Evolutionary conservation across 768 basidiomycete genomes (phyloP), one percentile per base, ranked within the genome.

Genomic region (Suillus paluster): DNA sequence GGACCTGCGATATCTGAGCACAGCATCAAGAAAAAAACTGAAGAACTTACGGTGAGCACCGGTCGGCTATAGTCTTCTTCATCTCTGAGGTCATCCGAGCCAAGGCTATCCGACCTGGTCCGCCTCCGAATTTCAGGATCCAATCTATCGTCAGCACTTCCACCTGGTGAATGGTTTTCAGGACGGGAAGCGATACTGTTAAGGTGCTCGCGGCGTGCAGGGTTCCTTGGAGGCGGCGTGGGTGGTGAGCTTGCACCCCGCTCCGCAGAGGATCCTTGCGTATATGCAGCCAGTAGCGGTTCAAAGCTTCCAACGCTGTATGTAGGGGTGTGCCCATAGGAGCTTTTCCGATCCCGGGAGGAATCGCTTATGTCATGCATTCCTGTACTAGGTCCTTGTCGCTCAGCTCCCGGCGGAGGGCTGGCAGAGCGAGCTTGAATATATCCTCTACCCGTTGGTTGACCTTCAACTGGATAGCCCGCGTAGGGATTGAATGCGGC

Each of bases 271-370:
- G 50, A 17, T 62, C 66, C 62, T 15, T 77, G 76, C 42, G 73
- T 71, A 60, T 79, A 84, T 14, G 78, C 74, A 27, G 83, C 80
- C 52, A 90, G 74, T 23, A 90, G 75, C 30, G 86, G 86, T 64
- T 90, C 88, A 59, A 81, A 81, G 73, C 87, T 89, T 15, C 82
- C 85, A 2, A 77, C 79, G 63, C 84, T 84, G 49, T 83, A 77
- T 63, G 82, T 81, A 48, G 80, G 76, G 30, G 79, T 77, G 69
- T 86, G 80, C 27, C 77, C 75, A 27, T 70, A 75, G 12, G 74
- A 75, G 41, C 77, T 68, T 68, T 67, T 67, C 49, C 72, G 66
- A 50, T 73, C 68, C 50, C 72, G 70, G 59, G 65, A 70, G 33
- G 75, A 72, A 49, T 69, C 65, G 30, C 72, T 65, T 34, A 68